Evolutionary conservation across 768 basidiomycete species (phyloP).

Genomic region (Amanita subjunquillea): DNA sequence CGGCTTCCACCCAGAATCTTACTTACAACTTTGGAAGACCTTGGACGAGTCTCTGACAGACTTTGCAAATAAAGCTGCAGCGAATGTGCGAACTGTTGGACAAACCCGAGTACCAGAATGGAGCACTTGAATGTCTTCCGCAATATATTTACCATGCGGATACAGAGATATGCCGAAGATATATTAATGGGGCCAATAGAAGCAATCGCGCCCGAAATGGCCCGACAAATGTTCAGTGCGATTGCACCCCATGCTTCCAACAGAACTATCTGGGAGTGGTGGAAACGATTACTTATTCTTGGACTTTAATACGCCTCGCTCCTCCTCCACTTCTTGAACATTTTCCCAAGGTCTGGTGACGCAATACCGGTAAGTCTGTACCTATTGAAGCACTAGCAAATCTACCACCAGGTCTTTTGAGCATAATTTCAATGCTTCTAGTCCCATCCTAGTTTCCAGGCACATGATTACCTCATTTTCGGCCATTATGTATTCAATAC

Average conservation of each 20-base stretch:
- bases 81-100: not conserved
- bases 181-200: not conserved
- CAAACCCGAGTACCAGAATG: not conserved
- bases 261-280: not conserved
- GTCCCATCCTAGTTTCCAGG: too few species aligned
- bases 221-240: not conserved
- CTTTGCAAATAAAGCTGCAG: not conserved
- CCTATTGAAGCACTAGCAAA: not conserved
- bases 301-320: not conserved
- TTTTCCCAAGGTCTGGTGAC: not conserved
- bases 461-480: too few species aligned
- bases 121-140: not conserved
- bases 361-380: not conserved
- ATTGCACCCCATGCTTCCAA: not conserved
- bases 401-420: not conserved
- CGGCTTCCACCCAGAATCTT: not conserved
- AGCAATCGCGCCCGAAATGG: not conserved
- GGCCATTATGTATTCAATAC: too few species aligned
- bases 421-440: too few species aligned
- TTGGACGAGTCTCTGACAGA: not conserved
- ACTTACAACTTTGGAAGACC: not conserved
- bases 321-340: not conserved
- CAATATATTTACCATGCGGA: not conserved
- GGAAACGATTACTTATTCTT: not conserved
- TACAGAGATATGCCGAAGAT: not conserved